Evolutionary conservation across 345 rosid species (phyloP), one percentile per base, ranked within the genome.

Genomic region (Viola odorata): DNA sequence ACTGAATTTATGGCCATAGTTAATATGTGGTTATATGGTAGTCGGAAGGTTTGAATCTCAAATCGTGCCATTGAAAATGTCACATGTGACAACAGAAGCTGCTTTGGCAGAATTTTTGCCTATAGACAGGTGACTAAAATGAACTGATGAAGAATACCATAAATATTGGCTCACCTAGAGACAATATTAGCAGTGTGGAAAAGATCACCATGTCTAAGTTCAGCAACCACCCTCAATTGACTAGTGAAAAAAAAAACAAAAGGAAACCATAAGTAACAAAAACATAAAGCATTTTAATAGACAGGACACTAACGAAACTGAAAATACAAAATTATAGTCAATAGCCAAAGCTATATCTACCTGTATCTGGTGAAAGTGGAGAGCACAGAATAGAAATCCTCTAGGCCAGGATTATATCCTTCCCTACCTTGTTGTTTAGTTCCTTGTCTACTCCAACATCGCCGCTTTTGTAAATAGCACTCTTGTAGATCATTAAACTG

Each of bases 171-270:
- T 72, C 64, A 88, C 96, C 98, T 91, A 59, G 96, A 88, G 56
- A 91, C 91, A 65, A 91, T 88, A 77, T 91, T 91, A 69, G 95
- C 91, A 45, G 96, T 79, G 78, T 88, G 98, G 77, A 91, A 91
- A 67, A 91, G 69, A 79, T 86, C 98, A 60, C 82, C 96, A 66
- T 85, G 98, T 74, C 95, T 77, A 47, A 81, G 82, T 61, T 91
- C 95, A 50, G 98, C 98, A 67, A 88, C 81, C 37, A 86, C 96
- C 76, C 91, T 85, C 69, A 91, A 73, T 52, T 85, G 95, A 73
- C 98, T 88, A 48, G 57, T 11, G 58, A n/a, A 23, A 36, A 60
- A 37, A 53, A 36, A 6, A 48, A 44, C 51, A 42, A 60, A 37
- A 37, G 8, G 48, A 16, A 47, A 37, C 8, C 32, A 12, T 12